Base-by-base conservation (phyloP, 306 rosid genomes). In the Cucumis cinereus region DNA sequence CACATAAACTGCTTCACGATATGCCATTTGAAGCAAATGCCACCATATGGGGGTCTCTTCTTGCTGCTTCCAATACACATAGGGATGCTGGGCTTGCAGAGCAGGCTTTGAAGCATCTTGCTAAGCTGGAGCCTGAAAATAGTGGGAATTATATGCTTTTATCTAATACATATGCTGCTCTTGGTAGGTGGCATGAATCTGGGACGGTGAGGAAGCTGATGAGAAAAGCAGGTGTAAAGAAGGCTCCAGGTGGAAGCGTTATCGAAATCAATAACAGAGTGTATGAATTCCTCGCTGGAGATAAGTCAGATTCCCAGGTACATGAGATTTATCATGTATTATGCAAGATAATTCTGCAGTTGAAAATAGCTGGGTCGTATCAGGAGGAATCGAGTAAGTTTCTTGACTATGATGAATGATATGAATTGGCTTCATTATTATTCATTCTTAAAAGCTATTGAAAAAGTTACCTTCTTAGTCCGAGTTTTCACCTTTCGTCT, bases 1-100 rank as follows among this genome's bases (percentile, higher is more conserved):
- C 96, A 52, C 79, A 74, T 10, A 79, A 85, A 14, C 82, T 89
- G 43, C 84, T 85, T 35, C 24, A 28, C 22, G 22, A 7, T 73
- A 91, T 89, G 93, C 91, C 96, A 13, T 89, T 78, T 70, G 87
- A 89, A 83, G 84, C 93, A 49, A 89, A 87, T 74, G 89, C 88
- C 13, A 86, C 90, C 8, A 81, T 89, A 78, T 91, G 96, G 93
- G 93, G 93, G 75, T 87, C 93, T 54, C 86, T 91, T 82, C 91
- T 91, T 79, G 88, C 91, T 64, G 88, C 87, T 74, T 78, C 91
- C 35, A 80, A 82, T 52, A 77, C 74, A 43, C 85, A 83, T 56
- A 83, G 86, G 16, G 78, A 87, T 82, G 83, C 82, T 8, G 90
- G 76, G 63, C 84, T 91, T 50, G 96, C 91, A 23, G 82, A 77